These are phyloP conservation scores for Vinca minor DNA, from an alignment of 257 asterid species.

Conservation along the genomic window DNA sequence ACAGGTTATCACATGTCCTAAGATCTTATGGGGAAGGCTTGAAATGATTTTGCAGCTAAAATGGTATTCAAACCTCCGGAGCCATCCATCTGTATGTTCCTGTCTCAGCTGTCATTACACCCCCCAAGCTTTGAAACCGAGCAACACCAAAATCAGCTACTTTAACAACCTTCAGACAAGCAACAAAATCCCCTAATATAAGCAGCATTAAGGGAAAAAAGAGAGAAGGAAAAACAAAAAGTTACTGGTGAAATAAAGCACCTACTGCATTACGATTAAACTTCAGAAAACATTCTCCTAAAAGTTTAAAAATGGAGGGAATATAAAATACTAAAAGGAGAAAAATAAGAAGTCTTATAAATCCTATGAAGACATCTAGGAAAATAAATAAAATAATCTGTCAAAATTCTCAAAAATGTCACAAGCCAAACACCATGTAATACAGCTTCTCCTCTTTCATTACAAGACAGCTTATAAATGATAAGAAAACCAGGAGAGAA, in stretches of 20 bases:
- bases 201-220: too few species aligned
- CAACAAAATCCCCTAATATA: conserved; percentile 25
- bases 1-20: not conserved
- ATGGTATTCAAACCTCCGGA: conserved; percentile 29
- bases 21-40: not conserved
- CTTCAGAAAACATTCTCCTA: too few species aligned
- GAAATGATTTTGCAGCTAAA: not conserved
- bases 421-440: not conserved
- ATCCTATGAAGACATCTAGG: not conserved
- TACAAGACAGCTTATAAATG: too few species aligned
- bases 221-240: too few species aligned
- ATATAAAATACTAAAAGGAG: too few species aligned
- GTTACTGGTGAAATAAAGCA: too few species aligned
- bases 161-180: conserved; percentile 34
- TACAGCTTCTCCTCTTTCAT: too few species aligned
- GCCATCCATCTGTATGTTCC: conserved; percentile 45
- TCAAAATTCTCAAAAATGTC: not conserved
- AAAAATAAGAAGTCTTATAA: not conserved
- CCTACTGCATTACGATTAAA: too few species aligned
- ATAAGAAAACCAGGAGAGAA: too few species aligned
- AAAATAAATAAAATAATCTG: not conserved
- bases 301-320: too few species aligned
- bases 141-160: conserved; percentile 47
- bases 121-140: conserved; percentile 30
- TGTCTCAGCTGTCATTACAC: conserved; percentile 44